Base-by-base conservation (phyloP, 768 basidiomycete species). In the Pleurotus djamor region DNA sequence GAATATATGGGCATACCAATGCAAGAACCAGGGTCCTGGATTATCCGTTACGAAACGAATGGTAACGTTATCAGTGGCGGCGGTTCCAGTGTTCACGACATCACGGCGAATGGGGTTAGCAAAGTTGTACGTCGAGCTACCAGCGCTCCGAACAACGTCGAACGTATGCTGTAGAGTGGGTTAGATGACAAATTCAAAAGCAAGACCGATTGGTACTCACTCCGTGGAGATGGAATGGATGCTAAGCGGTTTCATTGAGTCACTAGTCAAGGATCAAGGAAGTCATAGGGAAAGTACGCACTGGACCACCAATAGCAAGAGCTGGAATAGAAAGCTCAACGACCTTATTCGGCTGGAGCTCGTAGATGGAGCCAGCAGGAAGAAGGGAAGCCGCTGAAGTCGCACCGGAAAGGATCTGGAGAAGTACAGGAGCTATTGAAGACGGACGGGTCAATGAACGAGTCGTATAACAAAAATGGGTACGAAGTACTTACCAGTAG, bases 11-110 rank as follows among this genome's bases (percentile, higher is more conserved):
- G 3, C 21, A 12, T 33, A 77, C 67, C 72, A 72, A 50, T 74
- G 69, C n/a, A 75, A 48, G 56, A 69, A 69, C 80, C 79, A 82
- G 2, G 79, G 79, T 2, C 83, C 83, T 37, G 82, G 67, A 57
- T 83, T 83, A 52, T 83, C 77, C 1, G 82, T 83, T 1, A 65
- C 67, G 65, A 83, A 84, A 1, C 83, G 72, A 59, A 86, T 76
- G 0, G 79, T 78, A 17, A 78, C 75, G 56, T 74, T 75, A 58
- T 74, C 74, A 0, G 68, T 71, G 0, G 58, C 59, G 37, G 44
- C 17, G 5, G 14, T 17, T 4, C 77, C 79, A 9, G 68, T 67
- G 51, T 63, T 73, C 41, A 74, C 73, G 0, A 74, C 74, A 60
- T 76, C 75, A 17, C 75, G 66, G 4, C 66, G 61, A 17, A 73